Base-by-base conservation (phyloP, 1,139 yeast genomes). In the Yamadazyma friedrichii region DNA sequence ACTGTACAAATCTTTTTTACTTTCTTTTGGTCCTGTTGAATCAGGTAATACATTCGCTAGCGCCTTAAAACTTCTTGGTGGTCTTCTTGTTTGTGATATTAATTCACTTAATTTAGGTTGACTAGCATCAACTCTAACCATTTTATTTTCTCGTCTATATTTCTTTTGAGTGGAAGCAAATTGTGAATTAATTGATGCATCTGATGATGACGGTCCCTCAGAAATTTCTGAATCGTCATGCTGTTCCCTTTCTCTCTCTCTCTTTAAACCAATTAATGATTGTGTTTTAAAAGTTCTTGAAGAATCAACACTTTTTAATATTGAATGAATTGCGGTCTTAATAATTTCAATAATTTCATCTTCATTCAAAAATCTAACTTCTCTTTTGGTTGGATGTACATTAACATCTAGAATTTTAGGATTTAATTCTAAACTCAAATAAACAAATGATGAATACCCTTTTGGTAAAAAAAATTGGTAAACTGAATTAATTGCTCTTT, bases 381-480 rank as follows among this genome's bases (percentile, higher is more conserved):
- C 98, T 41, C 94, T 73, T 54, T 93, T 93, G 0, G 98, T 93
- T 0, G 99, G 99, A 56, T 94, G 98, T 9, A 94, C 82, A 58
- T 93, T 93, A 9, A 93, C 98, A 58, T 93, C 99, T 11, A 93
- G 70, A 45, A 84, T 82, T 27, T 65, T 67, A 0, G 97, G 87
- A 15, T 72, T 67, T 5, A 93, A 79, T 30, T 70, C 69, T 16
- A 93, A 58, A 36, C 88, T 74, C 41, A 93, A 49, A 60, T 89
- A 93, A 1, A 88, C 74, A 57, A 93, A 93, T 0, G 96, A 86
- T 48, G 76, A 81, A 36, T 76, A 78, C 0, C 95, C 95, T 48
- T 84, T 86, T 0, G 98, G 96, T 12, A 93, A 63, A 56, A 79
- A 87, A 10, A 74, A 67, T 16, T 78, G 70, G 51, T 84, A 88